Evolutionary conservation across 2,329 filamentous ascomycete genomes (phyloP).

Genomic region (Diplodia seriata): DNA sequence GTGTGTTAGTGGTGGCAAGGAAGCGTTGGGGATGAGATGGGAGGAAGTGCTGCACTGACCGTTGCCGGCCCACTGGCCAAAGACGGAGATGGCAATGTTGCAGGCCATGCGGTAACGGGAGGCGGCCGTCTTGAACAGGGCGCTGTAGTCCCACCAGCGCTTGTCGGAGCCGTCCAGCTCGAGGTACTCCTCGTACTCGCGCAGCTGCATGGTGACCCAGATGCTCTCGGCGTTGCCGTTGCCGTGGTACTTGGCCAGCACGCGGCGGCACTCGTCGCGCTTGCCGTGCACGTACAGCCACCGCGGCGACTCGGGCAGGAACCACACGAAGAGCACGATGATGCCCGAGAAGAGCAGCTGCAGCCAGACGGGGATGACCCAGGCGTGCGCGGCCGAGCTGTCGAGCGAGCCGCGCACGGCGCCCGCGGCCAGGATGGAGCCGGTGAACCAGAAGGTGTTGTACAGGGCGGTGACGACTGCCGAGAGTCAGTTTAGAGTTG

Average conservation of each 20-base stretch:
- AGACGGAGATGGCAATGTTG: constrained; percentile 61
- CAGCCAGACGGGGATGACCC: constrained; percentile 34
- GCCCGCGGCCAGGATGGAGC: constrained; percentile 43
- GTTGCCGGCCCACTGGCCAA: constrained; percentile 53
- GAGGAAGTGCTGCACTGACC: constrained; percentile 27
- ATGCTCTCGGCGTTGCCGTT: constrained; percentile 61
- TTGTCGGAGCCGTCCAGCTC: constrained; percentile 59
- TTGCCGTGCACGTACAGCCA: constrained; percentile 48
- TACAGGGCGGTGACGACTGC: constrained; percentile 50
- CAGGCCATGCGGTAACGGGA: constrained; percentile 60
- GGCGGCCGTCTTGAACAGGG: constrained; percentile 58
- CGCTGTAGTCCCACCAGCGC: constrained; percentile 66
- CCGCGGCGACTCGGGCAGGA: constrained; percentile 63
- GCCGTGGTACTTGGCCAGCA: constrained; percentile 63
- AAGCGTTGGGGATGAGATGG: no score
- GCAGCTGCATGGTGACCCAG: constrained; percentile 64
- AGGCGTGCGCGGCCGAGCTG: constrained; percentile 36
- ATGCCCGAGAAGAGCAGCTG: constrained; percentile 45
- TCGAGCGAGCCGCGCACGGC: constrained; percentile 39
- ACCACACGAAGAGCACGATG: constrained; percentile 46
- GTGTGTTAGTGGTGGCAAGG: constrained; percentile 13
- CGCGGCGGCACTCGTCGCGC: constrained; percentile 48
- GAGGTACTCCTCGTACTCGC: constrained; percentile 62
- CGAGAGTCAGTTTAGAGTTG: background rate
- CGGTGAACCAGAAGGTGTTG: constrained; percentile 53